A percentile compares a stretch with the other conserved stretches of the same genome.
Conservation (phyloP, 2,329 filamentous ascomycete genomes). For the Sarocladium strictum region DNA sequence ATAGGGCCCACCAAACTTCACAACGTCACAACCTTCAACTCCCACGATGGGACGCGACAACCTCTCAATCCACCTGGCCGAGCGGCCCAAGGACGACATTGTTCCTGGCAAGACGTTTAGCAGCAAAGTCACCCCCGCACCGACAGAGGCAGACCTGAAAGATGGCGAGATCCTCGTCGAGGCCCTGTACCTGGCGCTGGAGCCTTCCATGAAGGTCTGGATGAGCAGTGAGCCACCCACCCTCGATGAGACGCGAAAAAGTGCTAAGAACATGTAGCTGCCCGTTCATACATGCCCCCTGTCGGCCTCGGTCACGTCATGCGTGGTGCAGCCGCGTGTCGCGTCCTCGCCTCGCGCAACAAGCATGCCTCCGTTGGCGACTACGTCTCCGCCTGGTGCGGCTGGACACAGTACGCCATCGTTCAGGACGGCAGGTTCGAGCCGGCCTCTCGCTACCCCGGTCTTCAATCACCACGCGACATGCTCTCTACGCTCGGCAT, state of each 20-base stretch:
- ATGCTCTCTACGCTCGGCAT: constrained; percentile 57
- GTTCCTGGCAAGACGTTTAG: constrained; percentile 61
- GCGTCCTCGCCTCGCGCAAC: constrained; percentile 56
- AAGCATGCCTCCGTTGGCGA: constrained; percentile 49
- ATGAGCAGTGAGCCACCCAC: constrained; percentile 45
- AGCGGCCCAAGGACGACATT: constrained; percentile 56
- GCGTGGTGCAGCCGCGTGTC: constrained; percentile 56
- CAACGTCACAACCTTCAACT: background rate
- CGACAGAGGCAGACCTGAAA: constrained; percentile 47
- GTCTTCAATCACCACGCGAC: constrained; percentile 45
- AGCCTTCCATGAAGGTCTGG: constrained; percentile 74
- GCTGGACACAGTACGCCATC: constrained; percentile 64
- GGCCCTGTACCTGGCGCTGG: constrained; percentile 59
- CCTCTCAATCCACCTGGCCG: constrained; percentile 52
- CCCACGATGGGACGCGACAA: constrained; percentile 37
- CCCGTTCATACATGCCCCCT: constrained; percentile 58
- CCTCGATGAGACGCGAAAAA: background rate
- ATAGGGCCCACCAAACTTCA: too few relatives aligned
- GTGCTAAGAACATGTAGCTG: constrained; percentile 25
- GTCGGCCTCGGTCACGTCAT: constrained; percentile 63
- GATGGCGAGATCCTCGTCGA: constrained; percentile 60
- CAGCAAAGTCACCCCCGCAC: constrained; percentile 43
- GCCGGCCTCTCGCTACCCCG: constrained; percentile 32
- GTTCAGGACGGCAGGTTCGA: constrained; percentile 45
- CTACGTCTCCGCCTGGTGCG: constrained; percentile 47